Evolutionary conservation across 1,284 basidiomycete species (phyloP).

Genomic region (Cryptococcus sp.): DNA sequence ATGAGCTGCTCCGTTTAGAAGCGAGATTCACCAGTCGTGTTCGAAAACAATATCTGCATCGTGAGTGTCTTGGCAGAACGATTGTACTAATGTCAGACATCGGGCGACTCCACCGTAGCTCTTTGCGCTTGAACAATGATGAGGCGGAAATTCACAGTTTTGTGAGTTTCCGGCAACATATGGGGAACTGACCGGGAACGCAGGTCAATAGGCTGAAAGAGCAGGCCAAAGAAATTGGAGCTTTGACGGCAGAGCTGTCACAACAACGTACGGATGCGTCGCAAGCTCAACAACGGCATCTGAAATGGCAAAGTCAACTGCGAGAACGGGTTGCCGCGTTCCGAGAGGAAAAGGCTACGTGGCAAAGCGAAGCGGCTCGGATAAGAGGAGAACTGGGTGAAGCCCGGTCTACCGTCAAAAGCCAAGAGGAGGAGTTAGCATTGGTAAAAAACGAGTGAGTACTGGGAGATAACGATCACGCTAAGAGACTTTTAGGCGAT

Average conservation of each 20-base stretch:
- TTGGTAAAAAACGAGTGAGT: conserved; percentile 47
- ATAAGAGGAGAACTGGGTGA: conserved; percentile 40
- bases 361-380: conserved; percentile 39
- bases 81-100: conserved; percentile 35
- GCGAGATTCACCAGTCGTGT: conserved; percentile 36
- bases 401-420: conserved; percentile 22
- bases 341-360: conserved; percentile 43
- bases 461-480: background rate
- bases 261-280: conserved; percentile 39
- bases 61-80: conserved; percentile 23
- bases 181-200: background rate
- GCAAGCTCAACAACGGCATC: conserved; percentile 44
- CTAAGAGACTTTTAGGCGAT: conserved; percentile 29
- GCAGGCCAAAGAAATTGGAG: conserved; percentile 40
- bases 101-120: conserved; percentile 43
- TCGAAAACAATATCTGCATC: conserved; percentile 43
- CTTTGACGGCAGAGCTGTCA: conserved; percentile 39
- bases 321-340: conserved; percentile 41
- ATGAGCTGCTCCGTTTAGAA: conserved; percentile 44
- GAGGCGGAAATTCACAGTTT: conserved; percentile 51
- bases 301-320: conserved; percentile 49
- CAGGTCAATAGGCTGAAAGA: conserved; percentile 48
- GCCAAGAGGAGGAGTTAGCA: conserved; percentile 45
- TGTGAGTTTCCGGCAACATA: conserved; percentile 20
- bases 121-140: conserved; percentile 46